Evolutionary conservation across 1,284 basidiomycete genomes (phyloP).

Genomic region (Macrocystidia cucumis): DNA sequence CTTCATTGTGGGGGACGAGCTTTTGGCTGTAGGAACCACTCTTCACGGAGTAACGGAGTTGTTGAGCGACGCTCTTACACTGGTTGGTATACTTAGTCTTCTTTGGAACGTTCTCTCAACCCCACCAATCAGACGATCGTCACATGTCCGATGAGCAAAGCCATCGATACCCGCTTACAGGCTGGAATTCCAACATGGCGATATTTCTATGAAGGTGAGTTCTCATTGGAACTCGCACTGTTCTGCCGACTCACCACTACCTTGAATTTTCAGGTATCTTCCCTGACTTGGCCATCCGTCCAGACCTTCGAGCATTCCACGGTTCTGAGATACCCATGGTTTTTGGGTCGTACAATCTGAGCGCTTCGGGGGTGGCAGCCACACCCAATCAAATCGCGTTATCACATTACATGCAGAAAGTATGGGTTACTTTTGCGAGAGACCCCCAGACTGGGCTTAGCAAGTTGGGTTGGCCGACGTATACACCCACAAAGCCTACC

Average conservation of each 20-base stretch:
- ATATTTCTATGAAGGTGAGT: constrained; percentile 26
- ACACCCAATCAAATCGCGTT: constrained; percentile 17
- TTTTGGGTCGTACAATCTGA: constrained; percentile 20
- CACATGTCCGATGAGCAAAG: constrained; percentile 17
- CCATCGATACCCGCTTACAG: constrained; percentile 14
- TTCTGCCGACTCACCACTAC: background rate
- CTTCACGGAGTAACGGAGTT: background rate
- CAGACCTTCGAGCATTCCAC: constrained; percentile 24
- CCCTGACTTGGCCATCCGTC: constrained; percentile 19
- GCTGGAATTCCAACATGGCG: constrained; percentile 22
- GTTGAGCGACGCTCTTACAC: constrained; percentile 9
- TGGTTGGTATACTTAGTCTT: constrained; percentile 8
- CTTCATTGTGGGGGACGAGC: constrained; percentile 11
- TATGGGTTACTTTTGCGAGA: constrained; percentile 25
- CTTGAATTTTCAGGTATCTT: constrained; percentile 18
- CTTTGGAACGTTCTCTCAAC: background rate
- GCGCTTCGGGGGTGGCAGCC: constrained; percentile 11
- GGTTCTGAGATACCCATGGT: constrained; percentile 23
- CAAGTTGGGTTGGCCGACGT: constrained; percentile 23
- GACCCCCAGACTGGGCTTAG: constrained; percentile 18
- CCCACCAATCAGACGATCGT: constrained; percentile 14
- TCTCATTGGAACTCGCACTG: too few species aligned
- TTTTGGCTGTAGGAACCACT: background rate
- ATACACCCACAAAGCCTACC: constrained; percentile 17
- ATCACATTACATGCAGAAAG: constrained; percentile 19